Percentiles rank a stretch among this genome's conserved stretches.
These are phyloP conservation scores for Beauveria scarabaeidicola DNA, from an alignment of 2,329 filamentous ascomycete genomes.

Conservation along the genomic window DNA sequence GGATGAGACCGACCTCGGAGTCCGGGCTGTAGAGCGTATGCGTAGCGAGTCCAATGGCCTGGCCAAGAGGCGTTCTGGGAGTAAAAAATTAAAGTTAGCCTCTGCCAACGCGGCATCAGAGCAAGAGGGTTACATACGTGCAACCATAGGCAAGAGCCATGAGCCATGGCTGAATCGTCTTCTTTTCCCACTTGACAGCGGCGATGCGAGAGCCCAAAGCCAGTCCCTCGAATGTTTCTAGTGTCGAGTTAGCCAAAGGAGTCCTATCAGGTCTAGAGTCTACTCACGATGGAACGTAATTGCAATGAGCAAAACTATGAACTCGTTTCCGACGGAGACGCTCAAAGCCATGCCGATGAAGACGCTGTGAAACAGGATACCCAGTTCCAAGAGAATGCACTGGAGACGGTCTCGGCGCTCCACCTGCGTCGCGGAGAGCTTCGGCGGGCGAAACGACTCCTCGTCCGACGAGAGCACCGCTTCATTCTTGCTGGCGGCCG, in stretches of 20 bases:
- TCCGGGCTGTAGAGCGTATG: constrained; percentile 61
- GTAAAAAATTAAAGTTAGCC: constrained; percentile 11
- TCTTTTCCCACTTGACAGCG: constrained; percentile 36
- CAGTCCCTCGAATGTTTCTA: constrained; percentile 45
- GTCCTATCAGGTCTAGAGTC: no score
- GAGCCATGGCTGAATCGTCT: constrained; percentile 42
- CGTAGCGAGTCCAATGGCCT: constrained; percentile 62
- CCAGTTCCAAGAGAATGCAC: constrained; percentile 69
- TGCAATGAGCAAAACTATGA: constrained; percentile 69
- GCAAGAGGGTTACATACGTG: constrained; percentile 29
- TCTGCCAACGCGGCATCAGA: background rate
- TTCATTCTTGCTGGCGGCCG: constrained; percentile 11
- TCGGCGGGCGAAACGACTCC: constrained; percentile 17
- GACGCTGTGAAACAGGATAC: constrained; percentile 55
- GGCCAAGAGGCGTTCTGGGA: constrained; percentile 54
- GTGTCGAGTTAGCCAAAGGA: constrained; percentile 4
- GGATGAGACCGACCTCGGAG: constrained; percentile 56
- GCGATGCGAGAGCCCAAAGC: constrained; percentile 58
- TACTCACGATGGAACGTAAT: constrained; percentile 61
- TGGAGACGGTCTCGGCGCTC: constrained; percentile 61
- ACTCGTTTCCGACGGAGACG: constrained; percentile 66
- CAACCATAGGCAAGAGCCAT: constrained; percentile 51
- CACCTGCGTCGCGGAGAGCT: constrained; percentile 43
- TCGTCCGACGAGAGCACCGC: background rate
- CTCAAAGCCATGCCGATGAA: constrained; percentile 82